A percentile compares a stretch with the other conserved stretches of the same genome.
Conservation (phyloP, 2,329 filamentous ascomycete species). For the Cercospora berteroae region DNA sequence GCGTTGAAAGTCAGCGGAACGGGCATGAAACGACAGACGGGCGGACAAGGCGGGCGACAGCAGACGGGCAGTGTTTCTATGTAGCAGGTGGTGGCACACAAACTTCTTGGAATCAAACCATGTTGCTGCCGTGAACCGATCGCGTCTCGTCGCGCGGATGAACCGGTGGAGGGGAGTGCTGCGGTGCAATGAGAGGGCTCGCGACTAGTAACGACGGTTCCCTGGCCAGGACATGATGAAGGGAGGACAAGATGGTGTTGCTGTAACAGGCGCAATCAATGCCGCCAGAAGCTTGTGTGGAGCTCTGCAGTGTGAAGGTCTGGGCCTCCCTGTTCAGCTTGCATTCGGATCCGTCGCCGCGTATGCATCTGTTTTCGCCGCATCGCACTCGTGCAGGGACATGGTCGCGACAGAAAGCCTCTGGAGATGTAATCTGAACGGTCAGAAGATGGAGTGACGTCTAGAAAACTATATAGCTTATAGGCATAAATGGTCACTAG, state of each 20-base stretch:
- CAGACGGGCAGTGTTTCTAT: background rate
- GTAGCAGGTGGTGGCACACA: constrained; percentile 3
- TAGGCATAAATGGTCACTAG: background rate
- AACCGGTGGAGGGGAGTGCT: background rate
- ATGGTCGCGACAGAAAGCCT: background rate
- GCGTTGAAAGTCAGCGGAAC: background rate
- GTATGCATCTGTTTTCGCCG: background rate
- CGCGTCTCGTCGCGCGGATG: background rate
- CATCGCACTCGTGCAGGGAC: background rate
- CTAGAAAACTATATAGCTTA: background rate
- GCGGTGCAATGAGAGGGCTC: background rate
- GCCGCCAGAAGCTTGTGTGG: background rate
- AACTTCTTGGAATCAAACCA: constrained; percentile 3
- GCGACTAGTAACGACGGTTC: background rate
- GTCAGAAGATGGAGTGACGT: background rate
- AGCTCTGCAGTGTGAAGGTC: background rate
- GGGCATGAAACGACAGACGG: background rate
- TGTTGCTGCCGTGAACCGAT: background rate
- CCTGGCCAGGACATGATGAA: background rate
- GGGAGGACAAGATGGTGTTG: background rate
- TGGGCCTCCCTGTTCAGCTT: background rate
- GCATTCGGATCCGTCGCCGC: background rate
- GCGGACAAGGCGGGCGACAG: background rate
- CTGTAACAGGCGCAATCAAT: background rate
- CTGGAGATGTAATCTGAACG: background rate